Conservation (phyloP, 163 green algal genomes). For the Volvox carteri region DNA sequence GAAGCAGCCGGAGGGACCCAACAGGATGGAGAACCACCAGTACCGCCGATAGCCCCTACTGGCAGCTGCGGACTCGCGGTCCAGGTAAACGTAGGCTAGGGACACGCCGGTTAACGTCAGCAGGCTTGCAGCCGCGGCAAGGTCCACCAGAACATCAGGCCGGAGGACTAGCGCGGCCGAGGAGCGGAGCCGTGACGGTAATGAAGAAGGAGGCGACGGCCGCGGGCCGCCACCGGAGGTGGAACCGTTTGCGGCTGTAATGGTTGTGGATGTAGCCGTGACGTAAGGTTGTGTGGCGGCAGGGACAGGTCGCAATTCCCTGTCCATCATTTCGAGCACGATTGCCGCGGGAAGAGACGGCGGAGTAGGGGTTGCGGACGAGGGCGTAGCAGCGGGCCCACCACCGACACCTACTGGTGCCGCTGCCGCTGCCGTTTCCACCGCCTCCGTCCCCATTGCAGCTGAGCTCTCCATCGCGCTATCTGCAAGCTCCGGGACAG, state of each 20-base stretch:
- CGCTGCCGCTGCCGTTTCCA: neutral
- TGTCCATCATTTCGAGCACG: neutral
- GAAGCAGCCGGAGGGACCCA: slow-evolving; percentile 63
- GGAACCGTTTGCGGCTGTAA: neutral
- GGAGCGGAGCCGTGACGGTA: no score
- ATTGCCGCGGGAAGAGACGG: neutral
- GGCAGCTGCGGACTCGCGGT: neutral
- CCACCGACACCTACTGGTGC: neutral
- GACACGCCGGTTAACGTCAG: slow-evolving; percentile 16
- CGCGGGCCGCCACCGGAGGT: no score
- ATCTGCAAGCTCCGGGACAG: no score
- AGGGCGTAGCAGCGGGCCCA: neutral
- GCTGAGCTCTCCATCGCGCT: no score
- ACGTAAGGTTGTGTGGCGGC: no score
- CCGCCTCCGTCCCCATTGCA: neutral
- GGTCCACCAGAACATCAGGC: neutral
- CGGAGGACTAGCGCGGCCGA: no score
- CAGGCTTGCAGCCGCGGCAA: neutral
- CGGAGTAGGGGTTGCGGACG: neutral
- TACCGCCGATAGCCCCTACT: neutral
- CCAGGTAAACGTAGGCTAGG: neutral
- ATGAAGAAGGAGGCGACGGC: no score
- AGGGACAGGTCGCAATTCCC: neutral
- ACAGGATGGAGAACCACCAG: slow-evolving; percentile 52
- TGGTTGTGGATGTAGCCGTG: neutral